A percentile compares a stretch with the other conserved stretches of the same genome.
phyloP scores from a whole-genome alignment of 1,139 yeast genomes.

The Yamadazyma friedrichii region DNA sequence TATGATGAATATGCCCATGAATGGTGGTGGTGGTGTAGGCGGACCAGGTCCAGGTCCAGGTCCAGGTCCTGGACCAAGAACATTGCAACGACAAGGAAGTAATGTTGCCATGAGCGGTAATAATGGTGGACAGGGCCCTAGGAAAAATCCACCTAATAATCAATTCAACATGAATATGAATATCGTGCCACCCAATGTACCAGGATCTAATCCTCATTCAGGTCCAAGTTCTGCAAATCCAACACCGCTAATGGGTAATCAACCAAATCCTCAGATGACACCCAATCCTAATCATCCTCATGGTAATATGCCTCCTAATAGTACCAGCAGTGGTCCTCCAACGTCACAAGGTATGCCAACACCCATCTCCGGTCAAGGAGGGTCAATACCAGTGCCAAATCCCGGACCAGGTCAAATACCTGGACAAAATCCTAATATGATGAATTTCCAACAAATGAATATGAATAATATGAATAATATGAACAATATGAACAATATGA shows the following conservation, averaged over 20 bases:
- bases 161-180: neutral
- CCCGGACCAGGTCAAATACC: neutral
- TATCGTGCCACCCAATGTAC: conserved; percentile 9
- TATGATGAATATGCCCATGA: conserved; percentile 8
- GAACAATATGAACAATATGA: too few relatives aligned
- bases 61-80: conserved; percentile 15
- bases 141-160: neutral
- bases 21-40: conserved; percentile 18
- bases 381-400: too few relatives aligned
- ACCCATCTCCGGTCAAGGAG: too few relatives aligned
- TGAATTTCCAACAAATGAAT: conserved; percentile 3
- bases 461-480: conserved; percentile 1
- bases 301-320: neutral
- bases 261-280: conserved; percentile 20
- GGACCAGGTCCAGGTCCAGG: conserved; percentile 13
- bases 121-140: neutral
- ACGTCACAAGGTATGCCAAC: too few relatives aligned
- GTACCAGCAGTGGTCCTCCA: neutral
- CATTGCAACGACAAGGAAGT: conserved; percentile 15
- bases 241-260: conserved; percentile 30
- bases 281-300: neutral
- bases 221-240: conserved; percentile 25
- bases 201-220: conserved; percentile 18
- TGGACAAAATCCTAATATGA: neutral
- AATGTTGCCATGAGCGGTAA: conserved; percentile 8